Evolutionary conservation across 129 eudicot genomes (phyloP).

Genomic region (Heracleum sosnowskyi): DNA sequence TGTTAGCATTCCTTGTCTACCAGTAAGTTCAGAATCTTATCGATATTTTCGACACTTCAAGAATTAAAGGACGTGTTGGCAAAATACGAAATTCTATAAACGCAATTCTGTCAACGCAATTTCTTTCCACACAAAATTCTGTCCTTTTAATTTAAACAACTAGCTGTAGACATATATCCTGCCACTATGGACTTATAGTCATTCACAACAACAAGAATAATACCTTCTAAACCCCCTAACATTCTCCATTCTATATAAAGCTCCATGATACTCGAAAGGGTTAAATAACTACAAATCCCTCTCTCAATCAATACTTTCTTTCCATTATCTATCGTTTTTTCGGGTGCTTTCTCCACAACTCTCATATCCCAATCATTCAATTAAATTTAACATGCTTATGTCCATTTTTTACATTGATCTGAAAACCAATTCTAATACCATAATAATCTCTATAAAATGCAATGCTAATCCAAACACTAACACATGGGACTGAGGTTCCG

Average conservation of each 20-base stretch:
- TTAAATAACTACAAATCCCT: neutral
- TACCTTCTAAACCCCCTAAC: neutral
- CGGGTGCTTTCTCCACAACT: neutral
- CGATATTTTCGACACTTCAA: neutral
- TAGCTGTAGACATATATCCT: neutral
- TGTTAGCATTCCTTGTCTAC: neutral
- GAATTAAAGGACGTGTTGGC: neutral
- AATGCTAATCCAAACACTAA: no score
- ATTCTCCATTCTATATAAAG: neutral
- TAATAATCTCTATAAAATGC: neutral
- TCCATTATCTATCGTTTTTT: neutral
- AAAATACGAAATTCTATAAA: neutral
- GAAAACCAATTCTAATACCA: neutral
- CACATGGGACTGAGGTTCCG: no score
- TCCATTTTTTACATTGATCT: neutral
- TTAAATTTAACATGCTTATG: neutral
- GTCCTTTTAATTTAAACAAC: neutral
- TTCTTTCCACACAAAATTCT: neutral
- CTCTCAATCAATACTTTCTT: neutral
- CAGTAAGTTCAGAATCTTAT: neutral
- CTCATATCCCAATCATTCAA: neutral
- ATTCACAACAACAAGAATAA: neutral
- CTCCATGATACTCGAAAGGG: neutral
- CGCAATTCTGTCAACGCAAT: neutral
- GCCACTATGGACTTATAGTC: neutral